phyloP scores from a whole-genome alignment of 768 basidiomycete genomes.

The Trametes gibbosa region DNA sequence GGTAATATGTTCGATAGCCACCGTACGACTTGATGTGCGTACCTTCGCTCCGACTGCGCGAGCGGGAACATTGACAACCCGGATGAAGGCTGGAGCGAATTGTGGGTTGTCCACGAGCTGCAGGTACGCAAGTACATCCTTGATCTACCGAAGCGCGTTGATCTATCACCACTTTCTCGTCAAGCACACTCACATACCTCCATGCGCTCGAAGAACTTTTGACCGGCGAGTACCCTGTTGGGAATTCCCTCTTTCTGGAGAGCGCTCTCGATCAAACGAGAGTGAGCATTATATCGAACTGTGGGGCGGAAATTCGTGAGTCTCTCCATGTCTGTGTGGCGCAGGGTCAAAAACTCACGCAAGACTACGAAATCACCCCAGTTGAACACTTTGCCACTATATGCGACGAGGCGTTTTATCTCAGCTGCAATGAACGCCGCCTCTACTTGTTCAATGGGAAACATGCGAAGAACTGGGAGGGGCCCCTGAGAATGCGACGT shows the following conservation, averaged over 20 bases:
- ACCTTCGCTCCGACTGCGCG: conserved; percentile 81
- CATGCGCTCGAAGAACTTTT: conserved; percentile 82
- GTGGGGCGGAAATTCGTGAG: background rate
- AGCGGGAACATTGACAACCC: conserved; percentile 71
- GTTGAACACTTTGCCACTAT: conserved; percentile 64
- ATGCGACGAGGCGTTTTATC: conserved; percentile 74
- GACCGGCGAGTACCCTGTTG: conserved; percentile 70
- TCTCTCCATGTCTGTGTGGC: background rate
- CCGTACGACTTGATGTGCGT: background rate
- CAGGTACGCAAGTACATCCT: conserved; percentile 78
- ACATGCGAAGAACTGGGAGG: conserved; percentile 54
- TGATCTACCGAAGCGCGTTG: conserved; percentile 46
- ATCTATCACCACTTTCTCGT: background rate
- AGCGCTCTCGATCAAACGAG: conserved; percentile 69
- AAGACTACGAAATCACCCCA: conserved; percentile 84
- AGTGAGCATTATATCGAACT: conserved; percentile 84
- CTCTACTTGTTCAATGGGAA: conserved; percentile 58
- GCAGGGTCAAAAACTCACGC: conserved; percentile 42
- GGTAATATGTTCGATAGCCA: background rate
- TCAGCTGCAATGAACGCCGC: conserved; percentile 71
- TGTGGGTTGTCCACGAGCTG: conserved; percentile 77
- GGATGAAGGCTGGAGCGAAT: conserved; percentile 62
- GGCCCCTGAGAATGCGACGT: conserved; percentile 65
- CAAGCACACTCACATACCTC: conserved; percentile 45
- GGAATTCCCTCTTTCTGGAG: conserved; percentile 81